Evolutionary conservation across 192 early-diverging fungal genomes (phyloP).

Genomic region (Neocallimastix lanati): DNA sequence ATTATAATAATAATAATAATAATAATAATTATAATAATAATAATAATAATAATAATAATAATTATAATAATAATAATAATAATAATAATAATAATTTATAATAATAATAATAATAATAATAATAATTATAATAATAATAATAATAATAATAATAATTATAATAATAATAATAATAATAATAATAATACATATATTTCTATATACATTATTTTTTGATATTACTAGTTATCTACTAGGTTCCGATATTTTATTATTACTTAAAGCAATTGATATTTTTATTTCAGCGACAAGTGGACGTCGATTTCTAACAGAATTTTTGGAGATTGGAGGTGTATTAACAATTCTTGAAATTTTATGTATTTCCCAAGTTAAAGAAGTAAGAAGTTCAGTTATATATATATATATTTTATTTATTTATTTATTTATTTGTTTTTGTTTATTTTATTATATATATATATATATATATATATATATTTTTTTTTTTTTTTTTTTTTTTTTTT

Average conservation of each 20-base stretch:
- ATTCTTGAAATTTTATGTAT: conserved; percentile 34
- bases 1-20: too few relatives aligned
- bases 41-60: too few relatives aligned
- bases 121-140: too few relatives aligned
- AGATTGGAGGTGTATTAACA: conserved; percentile 43
- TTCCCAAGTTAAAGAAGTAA: conserved; percentile 34
- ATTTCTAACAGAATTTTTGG: conserved; percentile 42
- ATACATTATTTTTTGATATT: too few relatives aligned
- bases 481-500: conserved; percentile 5
- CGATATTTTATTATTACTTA: conserved; percentile 23
- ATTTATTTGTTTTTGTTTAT: conserved; percentile 3
- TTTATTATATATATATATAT: background rate
- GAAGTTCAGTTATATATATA: background rate
- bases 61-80: too few relatives aligned
- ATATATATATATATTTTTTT: background rate
- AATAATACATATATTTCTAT: too few relatives aligned
- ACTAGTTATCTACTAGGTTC: conserved; percentile 25
- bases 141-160: too few relatives aligned
- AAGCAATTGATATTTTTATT: conserved; percentile 35
- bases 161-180: too few relatives aligned
- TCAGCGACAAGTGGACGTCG: conserved; percentile 30
- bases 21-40: too few relatives aligned
- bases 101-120: too few relatives aligned
- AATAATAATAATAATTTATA: too few relatives aligned
- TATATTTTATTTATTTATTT: background rate